phyloP scores from a whole-genome alignment of 1,284 basidiomycete species.

The Heliocybe sulcata region DNA sequence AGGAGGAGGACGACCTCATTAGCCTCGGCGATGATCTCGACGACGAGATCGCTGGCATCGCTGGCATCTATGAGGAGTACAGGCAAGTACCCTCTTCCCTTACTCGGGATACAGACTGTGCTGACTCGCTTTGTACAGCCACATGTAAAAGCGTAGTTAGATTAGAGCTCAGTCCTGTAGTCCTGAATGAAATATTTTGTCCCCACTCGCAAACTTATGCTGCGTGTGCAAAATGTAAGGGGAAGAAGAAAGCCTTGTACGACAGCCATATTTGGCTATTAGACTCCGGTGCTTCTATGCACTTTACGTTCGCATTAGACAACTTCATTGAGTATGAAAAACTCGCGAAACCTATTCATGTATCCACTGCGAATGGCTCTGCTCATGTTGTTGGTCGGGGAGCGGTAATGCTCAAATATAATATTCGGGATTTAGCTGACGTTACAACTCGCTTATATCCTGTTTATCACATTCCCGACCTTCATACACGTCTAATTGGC shows the following conservation, averaged over 20 bases:
- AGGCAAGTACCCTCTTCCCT: background rate
- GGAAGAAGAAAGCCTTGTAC: background rate
- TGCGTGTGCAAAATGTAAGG: constrained; percentile 1
- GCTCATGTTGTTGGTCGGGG: background rate
- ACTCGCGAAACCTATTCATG: background rate
- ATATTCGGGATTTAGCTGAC: background rate
- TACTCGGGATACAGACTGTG: too few relatives aligned
- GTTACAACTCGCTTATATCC: background rate
- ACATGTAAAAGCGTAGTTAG: background rate
- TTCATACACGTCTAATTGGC: background rate
- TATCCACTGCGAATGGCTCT: background rate
- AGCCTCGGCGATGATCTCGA: background rate
- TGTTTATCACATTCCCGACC: background rate
- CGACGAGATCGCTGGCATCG: background rate
- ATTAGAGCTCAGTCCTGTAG: background rate
- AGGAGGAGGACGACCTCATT: background rate
- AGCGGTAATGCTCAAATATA: background rate
- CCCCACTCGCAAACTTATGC: background rate
- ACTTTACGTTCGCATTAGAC: background rate
- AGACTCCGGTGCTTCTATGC: background rate
- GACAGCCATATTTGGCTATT: background rate
- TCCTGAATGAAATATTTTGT: background rate
- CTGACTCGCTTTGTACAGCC: too few relatives aligned
- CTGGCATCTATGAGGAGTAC: background rate
- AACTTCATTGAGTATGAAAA: background rate